Percentiles rank a stretch among this genome's conserved stretches.
These are phyloP conservation scores for Apiospora kogelbergensis DNA, from an alignment of 2,329 filamentous ascomycete species.

Conservation along the genomic window DNA sequence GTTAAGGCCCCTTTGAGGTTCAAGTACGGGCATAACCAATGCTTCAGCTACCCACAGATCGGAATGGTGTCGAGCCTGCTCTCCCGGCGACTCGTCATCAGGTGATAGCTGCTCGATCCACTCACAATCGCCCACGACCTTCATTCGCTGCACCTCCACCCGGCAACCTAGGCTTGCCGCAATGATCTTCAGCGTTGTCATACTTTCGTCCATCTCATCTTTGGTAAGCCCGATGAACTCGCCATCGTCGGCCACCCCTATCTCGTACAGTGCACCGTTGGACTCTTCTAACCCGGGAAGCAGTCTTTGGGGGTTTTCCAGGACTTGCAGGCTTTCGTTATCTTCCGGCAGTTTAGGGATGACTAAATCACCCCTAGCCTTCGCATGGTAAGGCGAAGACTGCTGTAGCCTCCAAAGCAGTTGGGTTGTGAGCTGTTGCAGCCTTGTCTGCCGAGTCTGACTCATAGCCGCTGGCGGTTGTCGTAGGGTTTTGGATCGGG, in stretches of 20 bases:
- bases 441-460: conserved; percentile 76
- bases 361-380: conserved; percentile 71
- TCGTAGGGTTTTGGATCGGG: conserved; percentile 26
- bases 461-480: conserved; percentile 43
- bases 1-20: conserved; percentile 29
- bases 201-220: conserved; percentile 90
- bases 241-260: conserved; percentile 93
- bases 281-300: conserved; percentile 88
- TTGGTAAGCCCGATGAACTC: conserved; percentile 83
- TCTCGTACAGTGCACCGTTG: conserved; percentile 90
- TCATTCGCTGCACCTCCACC: conserved; percentile 77
- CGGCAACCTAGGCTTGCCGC: conserved; percentile 87
- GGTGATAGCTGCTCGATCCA: conserved; percentile 53
- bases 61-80: conserved; percentile 37
- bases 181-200: conserved; percentile 84
- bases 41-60: conserved; percentile 88
- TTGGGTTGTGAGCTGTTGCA: conserved; percentile 93
- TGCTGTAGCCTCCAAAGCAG: conserved; percentile 93
- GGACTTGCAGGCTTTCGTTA: conserved; percentile 43
- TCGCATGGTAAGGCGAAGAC: conserved; percentile 86
- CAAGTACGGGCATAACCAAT: conserved; percentile 73
- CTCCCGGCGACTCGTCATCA: conserved; percentile 27
- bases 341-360: conserved; percentile 74
- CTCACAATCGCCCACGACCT: conserved; percentile 83
- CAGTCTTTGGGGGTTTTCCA: conserved; percentile 54